A percentile compares a stretch with the other conserved stretches of the same genome.
phyloP scores from a whole-genome alignment of 164 flowering plant species.

The Pachysandra terminalis region DNA sequence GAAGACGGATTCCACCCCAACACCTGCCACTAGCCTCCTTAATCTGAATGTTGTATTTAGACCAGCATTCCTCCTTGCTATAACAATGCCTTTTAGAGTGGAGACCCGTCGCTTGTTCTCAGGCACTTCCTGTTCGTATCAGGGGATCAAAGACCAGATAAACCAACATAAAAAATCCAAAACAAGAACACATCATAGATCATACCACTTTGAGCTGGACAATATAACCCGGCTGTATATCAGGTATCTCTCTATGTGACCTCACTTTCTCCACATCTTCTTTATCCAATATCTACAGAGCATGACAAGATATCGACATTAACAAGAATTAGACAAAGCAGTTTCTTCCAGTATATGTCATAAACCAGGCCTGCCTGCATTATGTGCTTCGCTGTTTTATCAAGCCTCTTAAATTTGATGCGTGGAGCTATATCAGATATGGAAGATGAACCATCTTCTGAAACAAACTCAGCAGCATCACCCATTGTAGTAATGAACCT shows the following conservation, averaged over 20 bases:
- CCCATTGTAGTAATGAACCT: conserved; percentile 32
- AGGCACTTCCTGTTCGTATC: conserved; percentile 76
- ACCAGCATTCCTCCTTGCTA: conserved; percentile 95
- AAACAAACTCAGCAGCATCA: conserved; percentile 19
- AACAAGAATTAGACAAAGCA: background rate
- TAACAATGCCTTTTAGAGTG: conserved; percentile 74
- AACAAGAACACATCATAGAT: background rate
- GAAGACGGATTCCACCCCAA: conserved; percentile 82
- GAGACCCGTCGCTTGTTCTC: conserved; percentile 91
- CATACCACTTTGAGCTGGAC: conserved; percentile 91
- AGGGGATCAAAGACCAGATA: conserved; percentile 14
- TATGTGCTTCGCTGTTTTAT: conserved; percentile 86
- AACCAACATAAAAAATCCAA: background rate
- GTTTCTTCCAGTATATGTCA: background rate
- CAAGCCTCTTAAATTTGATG: conserved; percentile 87
- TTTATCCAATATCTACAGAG: conserved; percentile 72
- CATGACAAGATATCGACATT: background rate
- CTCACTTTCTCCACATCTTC: conserved; percentile 88
- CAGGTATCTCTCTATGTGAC: conserved; percentile 64
- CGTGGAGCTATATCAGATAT: conserved; percentile 41
- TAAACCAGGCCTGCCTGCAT: conserved; percentile 61
- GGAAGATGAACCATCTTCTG: conserved; percentile 26
- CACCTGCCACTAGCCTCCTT: conserved; percentile 86
- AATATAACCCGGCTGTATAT: conserved; percentile 82
- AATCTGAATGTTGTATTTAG: conserved; percentile 75